Percentiles rank a stretch among this genome's conserved stretches.
Conservation (phyloP, 371 early-diverging fungal genomes). For the Mucor irregularis region DNA sequence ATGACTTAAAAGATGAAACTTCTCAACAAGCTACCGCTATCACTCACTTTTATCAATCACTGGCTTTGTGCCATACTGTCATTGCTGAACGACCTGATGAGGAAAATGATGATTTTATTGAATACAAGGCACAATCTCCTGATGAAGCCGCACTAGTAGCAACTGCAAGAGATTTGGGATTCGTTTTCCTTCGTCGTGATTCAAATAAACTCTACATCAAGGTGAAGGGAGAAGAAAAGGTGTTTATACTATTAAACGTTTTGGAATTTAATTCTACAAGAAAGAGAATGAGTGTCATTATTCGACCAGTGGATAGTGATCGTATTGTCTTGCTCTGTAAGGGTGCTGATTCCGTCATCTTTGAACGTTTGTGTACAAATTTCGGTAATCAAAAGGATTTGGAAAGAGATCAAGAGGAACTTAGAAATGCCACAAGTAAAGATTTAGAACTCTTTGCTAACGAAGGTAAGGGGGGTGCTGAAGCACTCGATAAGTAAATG, state of each 20-base stretch:
- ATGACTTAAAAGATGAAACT: constrained; percentile 33
- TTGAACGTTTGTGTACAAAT: constrained; percentile 67
- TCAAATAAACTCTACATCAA: constrained; percentile 62
- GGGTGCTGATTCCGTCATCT: constrained; percentile 95
- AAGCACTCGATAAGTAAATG: neutral
- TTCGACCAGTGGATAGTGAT: constrained; percentile 65
- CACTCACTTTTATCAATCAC: constrained; percentile 70
- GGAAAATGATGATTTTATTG: constrained; percentile 48
- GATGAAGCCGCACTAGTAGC: constrained; percentile 94
- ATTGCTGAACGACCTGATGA: constrained; percentile 57
- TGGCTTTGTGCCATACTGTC: constrained; percentile 83
- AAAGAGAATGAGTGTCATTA: constrained; percentile 86
- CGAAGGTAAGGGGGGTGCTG: constrained; percentile 50
- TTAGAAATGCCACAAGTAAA: constrained; percentile 25
- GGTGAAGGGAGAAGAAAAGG: constrained; percentile 67
- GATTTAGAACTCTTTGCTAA: constrained; percentile 79
- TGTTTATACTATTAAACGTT: constrained; percentile 66
- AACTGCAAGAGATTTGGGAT: constrained; percentile 89
- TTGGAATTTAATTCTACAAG: constrained; percentile 84
- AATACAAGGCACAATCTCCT: constrained; percentile 91
- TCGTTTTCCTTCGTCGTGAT: constrained; percentile 74
- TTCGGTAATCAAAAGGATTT: constrained; percentile 49
- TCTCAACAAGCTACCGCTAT: constrained; percentile 60
- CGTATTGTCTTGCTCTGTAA: constrained; percentile 89
- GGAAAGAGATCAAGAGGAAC: constrained; percentile 36